Evolutionary conservation across 176 grass and related monocot species (phyloP).

Genomic region (Luzula sylvatica): DNA sequence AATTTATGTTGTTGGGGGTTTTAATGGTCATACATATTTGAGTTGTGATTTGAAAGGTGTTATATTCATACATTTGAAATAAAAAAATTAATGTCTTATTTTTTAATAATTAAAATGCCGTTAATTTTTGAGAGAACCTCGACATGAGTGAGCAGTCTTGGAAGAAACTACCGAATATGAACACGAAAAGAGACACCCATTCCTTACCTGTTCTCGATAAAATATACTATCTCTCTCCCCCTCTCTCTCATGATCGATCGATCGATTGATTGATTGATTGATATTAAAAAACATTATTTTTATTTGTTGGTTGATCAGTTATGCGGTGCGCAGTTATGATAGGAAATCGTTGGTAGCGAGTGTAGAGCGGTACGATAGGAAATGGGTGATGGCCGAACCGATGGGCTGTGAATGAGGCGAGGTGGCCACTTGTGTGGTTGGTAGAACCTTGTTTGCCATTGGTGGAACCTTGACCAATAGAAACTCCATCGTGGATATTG

Average conservation of each 20-base stretch:
- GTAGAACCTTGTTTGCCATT: constrained; percentile 42
- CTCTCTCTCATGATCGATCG: neutral
- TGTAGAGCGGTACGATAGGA: constrained; percentile 47
- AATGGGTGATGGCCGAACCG: constrained; percentile 46
- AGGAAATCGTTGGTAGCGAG: constrained; percentile 31
- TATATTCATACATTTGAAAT: constrained; percentile 6
- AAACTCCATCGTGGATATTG: constrained; percentile 54
- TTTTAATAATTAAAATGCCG: neutral
- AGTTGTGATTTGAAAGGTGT: constrained; percentile 42
- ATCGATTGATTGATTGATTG: too few species aligned
- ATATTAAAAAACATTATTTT: too few species aligned
- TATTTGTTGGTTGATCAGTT: constrained; percentile 33
- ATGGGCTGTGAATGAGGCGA: constrained; percentile 65
- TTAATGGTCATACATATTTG: constrained; percentile 46
- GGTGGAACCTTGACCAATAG: constrained; percentile 43
- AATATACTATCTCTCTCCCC: constrained; percentile 50
- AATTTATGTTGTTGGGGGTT: constrained; percentile 77
- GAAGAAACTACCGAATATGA: constrained; percentile 61
- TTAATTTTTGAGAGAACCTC: constrained; percentile 70
- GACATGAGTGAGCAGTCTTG: constrained; percentile 69
- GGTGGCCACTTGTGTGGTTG: constrained; percentile 48
- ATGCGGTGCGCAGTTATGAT: constrained; percentile 55
- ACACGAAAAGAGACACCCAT: constrained; percentile 55
- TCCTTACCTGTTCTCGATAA: constrained; percentile 48
- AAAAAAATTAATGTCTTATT: too few species aligned